Percentiles rank a stretch among this genome's conserved stretches.
Conservation (phyloP, 83 land plant species). For the Larix sibirica region DNA sequence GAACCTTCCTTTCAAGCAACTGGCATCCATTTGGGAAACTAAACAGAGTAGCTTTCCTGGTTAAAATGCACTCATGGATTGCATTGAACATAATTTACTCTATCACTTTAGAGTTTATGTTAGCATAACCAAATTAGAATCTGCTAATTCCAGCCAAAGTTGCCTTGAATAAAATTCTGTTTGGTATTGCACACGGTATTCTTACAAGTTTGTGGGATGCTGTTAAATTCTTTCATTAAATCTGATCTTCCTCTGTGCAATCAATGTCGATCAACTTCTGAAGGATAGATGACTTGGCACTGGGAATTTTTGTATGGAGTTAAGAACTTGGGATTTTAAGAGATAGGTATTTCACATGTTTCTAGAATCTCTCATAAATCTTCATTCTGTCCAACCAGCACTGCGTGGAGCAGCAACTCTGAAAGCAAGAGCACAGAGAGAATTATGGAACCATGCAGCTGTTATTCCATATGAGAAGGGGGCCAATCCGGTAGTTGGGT, state of each 20-base stretch:
- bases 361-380: not conserved
- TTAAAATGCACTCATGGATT: not conserved
- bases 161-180: not conserved
- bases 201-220: not conserved
- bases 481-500: constrained; percentile 28
- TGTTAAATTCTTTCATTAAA: not conserved
- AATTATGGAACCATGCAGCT: constrained; percentile 81
- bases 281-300: not conserved
- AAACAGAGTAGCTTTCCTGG: not conserved
- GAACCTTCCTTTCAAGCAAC: constrained; percentile 1
- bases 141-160: not conserved
- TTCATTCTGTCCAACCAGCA: constrained; percentile 40
- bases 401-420: constrained; percentile 92
- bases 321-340: constrained; percentile 1
- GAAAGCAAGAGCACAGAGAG: constrained; percentile 88
- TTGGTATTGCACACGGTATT: not conserved
- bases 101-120: not conserved
- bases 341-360: not conserved
- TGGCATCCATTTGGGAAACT: not conserved
- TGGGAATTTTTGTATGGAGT: not conserved
- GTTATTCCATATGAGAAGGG: constrained; percentile 83
- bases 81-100: not conserved
- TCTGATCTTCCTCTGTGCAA: not conserved
- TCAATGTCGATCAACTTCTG: not conserved
- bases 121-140: not conserved